phyloP scores from a whole-genome alignment of 495 filamentous ascomycete species.

The Penicillium lagena region DNA sequence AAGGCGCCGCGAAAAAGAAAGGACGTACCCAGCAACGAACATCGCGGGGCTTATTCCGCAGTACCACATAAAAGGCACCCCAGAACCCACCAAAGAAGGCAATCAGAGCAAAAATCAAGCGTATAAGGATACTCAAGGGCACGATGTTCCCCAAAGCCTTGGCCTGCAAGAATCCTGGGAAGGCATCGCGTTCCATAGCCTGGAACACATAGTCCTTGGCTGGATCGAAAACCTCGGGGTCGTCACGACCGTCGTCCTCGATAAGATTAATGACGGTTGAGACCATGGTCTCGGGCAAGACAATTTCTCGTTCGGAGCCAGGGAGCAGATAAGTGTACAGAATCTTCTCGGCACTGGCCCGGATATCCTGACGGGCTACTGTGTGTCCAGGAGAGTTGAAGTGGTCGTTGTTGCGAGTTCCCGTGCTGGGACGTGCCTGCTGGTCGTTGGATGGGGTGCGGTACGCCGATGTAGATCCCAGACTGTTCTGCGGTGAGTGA shows the following conservation, averaged over 20 bases:
- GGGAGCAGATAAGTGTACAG: constrained; percentile 92
- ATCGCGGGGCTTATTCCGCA: constrained; percentile 68
- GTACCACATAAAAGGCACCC: constrained; percentile 87
- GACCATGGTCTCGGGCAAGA: constrained; percentile 79
- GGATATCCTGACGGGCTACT: constrained; percentile 78
- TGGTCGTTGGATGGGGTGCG: constrained; percentile 41
- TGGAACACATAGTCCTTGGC: constrained; percentile 99
- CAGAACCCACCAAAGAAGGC: constrained; percentile 88
- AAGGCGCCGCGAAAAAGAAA: not conserved
- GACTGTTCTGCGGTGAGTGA: constrained; percentile 66
- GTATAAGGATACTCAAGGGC: constrained; percentile 74
- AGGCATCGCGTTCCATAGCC: constrained; percentile 98
- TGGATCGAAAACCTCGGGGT: constrained; percentile 93
- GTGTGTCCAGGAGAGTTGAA: constrained; percentile 79
- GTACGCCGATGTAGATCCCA: constrained; percentile 43
- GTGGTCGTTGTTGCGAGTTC: constrained; percentile 34
- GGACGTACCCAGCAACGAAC: constrained; percentile 76
- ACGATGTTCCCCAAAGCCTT: constrained; percentile 95
- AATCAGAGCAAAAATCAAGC: constrained; percentile 79
- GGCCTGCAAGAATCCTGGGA: constrained; percentile 88
- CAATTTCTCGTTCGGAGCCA: constrained; percentile 91
- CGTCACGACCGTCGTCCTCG: constrained; percentile 83
- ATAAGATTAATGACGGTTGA: constrained; percentile 74
- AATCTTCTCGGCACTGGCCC: constrained; percentile 93
- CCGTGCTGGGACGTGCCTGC: constrained; percentile 60